Evolutionary conservation across 2,329 filamentous ascomycete species (phyloP), one percentile per base, ranked within the genome.

Genomic region (Fusarium sp.): DNA sequence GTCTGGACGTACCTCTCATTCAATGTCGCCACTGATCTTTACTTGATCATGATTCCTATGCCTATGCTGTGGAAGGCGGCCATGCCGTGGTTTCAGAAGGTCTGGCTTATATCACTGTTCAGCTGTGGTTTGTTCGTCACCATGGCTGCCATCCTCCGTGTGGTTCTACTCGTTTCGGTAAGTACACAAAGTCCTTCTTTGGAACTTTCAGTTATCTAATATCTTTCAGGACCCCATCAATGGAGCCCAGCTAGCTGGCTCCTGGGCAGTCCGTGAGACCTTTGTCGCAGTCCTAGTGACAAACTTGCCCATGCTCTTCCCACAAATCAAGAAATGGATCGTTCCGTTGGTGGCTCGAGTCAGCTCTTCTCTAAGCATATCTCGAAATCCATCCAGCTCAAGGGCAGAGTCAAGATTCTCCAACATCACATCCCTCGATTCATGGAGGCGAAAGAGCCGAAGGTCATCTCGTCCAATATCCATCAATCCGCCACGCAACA

Each of bases 11-110:
- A 84, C 2, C 85, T 88, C 35, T 80, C 84, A 4, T 81, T 87
- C 69, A 91, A 90, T 71, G 85, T 90, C 4, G 73, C 81, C 2
- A 91, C 89, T 4, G 90, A 91, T 72, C 61, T 90, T 1, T 91
- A 91, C 71, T 82, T 91, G 17, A 87, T 91, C 65, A 85, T 85
- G 32, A 90, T 91, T 40, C 89, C 89, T 0, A 81, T 90, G 6
- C 89, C 89, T 2, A 87, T 90, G 80, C 80, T 84, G 1, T 86
- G 82, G 81, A 78, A 79, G 61, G 81, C 83, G 5, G 81, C 72
- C 9, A 78, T 86, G 71, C 80, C 77, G 10, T 75, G 78, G 12
- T 40, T 71, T 6, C 84, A 84, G 70, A 86, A 86, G 67, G 72
- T 81, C 15, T 82, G 82, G 1, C 80, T 85, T 47, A 82, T 82